Conservation (phyloP, 768 basidiomycete genomes). For the Dentipellis sp. region DNA sequence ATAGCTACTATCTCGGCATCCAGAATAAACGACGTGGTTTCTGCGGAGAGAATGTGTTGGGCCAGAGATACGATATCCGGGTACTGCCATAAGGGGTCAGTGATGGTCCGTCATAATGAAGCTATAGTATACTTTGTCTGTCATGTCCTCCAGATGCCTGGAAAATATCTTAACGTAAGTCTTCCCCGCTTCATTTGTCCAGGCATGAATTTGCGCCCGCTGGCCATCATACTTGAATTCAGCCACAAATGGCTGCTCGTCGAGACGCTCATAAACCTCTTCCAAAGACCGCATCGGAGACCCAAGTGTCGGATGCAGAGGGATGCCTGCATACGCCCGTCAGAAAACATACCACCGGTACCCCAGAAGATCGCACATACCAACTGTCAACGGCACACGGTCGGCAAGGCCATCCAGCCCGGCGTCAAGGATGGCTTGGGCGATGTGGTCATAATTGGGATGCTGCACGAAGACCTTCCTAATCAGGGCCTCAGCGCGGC, state of each 20-base stretch:
- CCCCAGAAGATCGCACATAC: conserved; percentile 30
- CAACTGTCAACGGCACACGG: conserved; percentile 58
- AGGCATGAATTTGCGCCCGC: conserved; percentile 71
- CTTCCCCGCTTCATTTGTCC: conserved; percentile 21
- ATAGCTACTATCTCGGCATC: conserved; percentile 87
- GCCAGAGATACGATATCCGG: conserved; percentile 68
- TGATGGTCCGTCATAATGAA: conserved; percentile 7
- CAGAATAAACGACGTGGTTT: conserved; percentile 56
- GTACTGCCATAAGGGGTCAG: conserved; percentile 40
- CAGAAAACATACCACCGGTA: conserved; percentile 2
- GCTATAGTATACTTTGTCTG: conserved; percentile 50
- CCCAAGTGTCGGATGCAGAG: conserved; percentile 80
- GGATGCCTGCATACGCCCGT: conserved; percentile 46
- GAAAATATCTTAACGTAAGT: conserved; percentile 63
- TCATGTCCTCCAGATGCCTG: conserved; percentile 89
- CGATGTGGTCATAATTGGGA: conserved; percentile 68
- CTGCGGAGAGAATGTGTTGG: conserved; percentile 35
- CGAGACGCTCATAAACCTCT: conserved; percentile 71
- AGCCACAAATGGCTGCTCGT: conserved; percentile 60
- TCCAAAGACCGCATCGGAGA: conserved; percentile 77
- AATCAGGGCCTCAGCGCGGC: conserved; percentile 52
- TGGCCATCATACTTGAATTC: conserved; percentile 93
- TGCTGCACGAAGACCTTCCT: conserved; percentile 70
- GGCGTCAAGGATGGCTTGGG: conserved; percentile 45
- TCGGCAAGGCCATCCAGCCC: conserved; percentile 54